phyloP scores from a whole-genome alignment of 1,284 basidiomycete species.

The Xerocomus nothofagi region DNA sequence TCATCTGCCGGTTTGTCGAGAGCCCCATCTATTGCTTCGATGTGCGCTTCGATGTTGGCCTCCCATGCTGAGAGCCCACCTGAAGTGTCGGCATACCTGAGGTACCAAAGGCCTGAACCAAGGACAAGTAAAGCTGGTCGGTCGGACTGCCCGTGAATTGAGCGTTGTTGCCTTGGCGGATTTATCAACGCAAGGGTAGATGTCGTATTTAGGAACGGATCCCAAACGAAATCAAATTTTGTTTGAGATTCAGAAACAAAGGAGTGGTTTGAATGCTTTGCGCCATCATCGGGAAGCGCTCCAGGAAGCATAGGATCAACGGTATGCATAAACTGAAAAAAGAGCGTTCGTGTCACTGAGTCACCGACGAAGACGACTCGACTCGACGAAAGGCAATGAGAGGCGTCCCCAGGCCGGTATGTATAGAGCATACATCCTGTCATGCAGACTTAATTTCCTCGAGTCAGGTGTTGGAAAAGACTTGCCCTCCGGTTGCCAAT shows the following conservation, averaged over 20 bases:
- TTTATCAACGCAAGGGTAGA: slow-evolving; percentile 44
- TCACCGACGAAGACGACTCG: slow-evolving; percentile 82
- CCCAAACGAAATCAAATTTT: slow-evolving; percentile 73
- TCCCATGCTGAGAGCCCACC: slow-evolving; percentile 81
- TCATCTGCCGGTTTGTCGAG: slow-evolving; percentile 57
- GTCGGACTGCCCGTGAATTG: slow-evolving; percentile 7
- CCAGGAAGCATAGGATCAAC: slow-evolving; percentile 58
- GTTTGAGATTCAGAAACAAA: slow-evolving; percentile 47
- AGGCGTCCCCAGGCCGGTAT: slow-evolving; percentile 56
- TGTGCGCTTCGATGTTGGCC: slow-evolving; percentile 62
- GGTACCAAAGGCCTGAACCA: slow-evolving; percentile 86
- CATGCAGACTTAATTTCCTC: slow-evolving; percentile 12
- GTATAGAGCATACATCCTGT: slow-evolving; percentile 75
- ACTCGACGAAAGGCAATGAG: slow-evolving; percentile 52
- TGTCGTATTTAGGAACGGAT: slow-evolving; percentile 77
- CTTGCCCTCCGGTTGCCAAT: slow-evolving; percentile 86
- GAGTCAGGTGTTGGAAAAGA: background rate
- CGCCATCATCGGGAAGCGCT: slow-evolving; percentile 52
- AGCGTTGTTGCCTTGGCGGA: slow-evolving; percentile 9
- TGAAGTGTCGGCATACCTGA: slow-evolving; percentile 66
- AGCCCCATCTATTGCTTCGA: slow-evolving; percentile 48
- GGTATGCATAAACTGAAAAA: slow-evolving; percentile 68
- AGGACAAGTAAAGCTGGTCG: slow-evolving; percentile 70
- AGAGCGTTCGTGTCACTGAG: slow-evolving; percentile 77
- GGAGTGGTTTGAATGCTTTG: slow-evolving; percentile 68